Percentiles rank a stretch among this genome's conserved stretches.
Conservation (phyloP, 2,329 filamentous ascomycete species). For the Mycogone perniciosa region DNA sequence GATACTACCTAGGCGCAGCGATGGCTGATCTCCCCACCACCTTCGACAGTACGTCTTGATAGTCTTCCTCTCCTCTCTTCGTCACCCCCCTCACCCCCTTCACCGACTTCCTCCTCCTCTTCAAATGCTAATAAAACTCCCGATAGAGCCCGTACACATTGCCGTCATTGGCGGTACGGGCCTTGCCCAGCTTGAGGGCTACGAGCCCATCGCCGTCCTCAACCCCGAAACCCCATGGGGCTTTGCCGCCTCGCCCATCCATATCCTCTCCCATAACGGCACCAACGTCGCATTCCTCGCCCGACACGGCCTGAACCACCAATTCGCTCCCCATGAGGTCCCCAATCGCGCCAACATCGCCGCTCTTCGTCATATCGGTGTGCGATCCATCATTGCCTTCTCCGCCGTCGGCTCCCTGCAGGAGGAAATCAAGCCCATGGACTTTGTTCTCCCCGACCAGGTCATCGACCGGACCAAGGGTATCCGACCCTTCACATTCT, state of each 20-base stretch:
- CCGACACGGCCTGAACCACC: slow-evolving; percentile 83
- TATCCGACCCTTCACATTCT: slow-evolving; percentile 90
- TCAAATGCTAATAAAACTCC: neutral
- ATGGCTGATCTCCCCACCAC: slow-evolving; percentile 51
- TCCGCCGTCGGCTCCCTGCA: slow-evolving; percentile 88
- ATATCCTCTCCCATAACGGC: slow-evolving; percentile 80
- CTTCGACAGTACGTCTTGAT: slow-evolving; percentile 53
- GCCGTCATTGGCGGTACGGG: slow-evolving; percentile 93
- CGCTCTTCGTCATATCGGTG: slow-evolving; percentile 85
- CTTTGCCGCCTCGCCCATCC: slow-evolving; percentile 65
- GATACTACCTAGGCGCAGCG: slow-evolving; percentile 11
- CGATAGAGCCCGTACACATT: slow-evolving; percentile 64
- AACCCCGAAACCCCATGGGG: slow-evolving; percentile 85
- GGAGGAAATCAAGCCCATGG: slow-evolving; percentile 88
- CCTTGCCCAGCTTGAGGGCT: slow-evolving; percentile 78
- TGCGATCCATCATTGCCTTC: slow-evolving; percentile 88
- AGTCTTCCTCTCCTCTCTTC: too few relatives aligned
- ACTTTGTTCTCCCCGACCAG: slow-evolving; percentile 95
- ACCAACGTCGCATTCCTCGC: slow-evolving; percentile 86
- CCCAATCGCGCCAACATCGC: slow-evolving; percentile 92
- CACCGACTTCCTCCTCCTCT: neutral
- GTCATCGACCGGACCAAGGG: slow-evolving; percentile 97
- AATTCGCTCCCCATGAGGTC: slow-evolving; percentile 91
- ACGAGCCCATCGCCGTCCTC: slow-evolving; percentile 74
- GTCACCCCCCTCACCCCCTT: neutral